Evolutionary conservation across 768 basidiomycete genomes (phyloP), one percentile per base, ranked within the genome.

Genomic region (Russula earlei): DNA sequence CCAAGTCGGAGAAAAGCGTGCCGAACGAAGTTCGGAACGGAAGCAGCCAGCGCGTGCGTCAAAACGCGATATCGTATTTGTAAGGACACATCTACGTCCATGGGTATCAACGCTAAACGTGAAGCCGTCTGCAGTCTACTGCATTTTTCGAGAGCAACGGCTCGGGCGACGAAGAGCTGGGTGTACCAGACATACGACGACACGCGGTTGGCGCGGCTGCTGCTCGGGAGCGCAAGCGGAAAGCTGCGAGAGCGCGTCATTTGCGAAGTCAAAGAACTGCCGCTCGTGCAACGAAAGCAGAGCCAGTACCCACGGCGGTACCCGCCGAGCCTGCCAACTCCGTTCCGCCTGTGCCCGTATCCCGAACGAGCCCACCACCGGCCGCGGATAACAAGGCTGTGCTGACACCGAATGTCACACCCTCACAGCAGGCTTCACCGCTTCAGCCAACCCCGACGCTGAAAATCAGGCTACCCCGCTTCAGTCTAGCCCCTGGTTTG

Each of bases 21-120:
- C 22, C 9, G 57, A 57, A 52, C 33, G 45, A 52, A 47, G 20
- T 36, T 43, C 59, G 11, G 60, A 50, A 42, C 59, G 62, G 14
- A 62, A 52, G 33, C 62, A 62, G 38, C 62, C 62, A 12, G 47
- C 55, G 12, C 59, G 62, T 10, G 62, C 62, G 27, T 62, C 62
- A 25, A 62, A 62, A 29, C 55, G 60, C 25, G 54, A 61, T 20
- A 34, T 62, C 19, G 51, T 34, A 49, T 62, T 61, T 48, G 62
- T 62, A 46, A 37, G 59, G 19, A 12, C 15, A 33, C 27, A 17
- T 44, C 19, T 14, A 40, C 41, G 8, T 27, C 43, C 20, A 27
- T 25, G 31, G 38, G 29, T 17, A 42, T 9, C 12, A 42, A 20
- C 22, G 17, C 40, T 59, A 20, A 50, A n/a, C 10, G 19, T 37